Evolutionary conservation across 352 stramenopile genomes (phyloP).

Genomic region (Pythium folliculosum): DNA sequence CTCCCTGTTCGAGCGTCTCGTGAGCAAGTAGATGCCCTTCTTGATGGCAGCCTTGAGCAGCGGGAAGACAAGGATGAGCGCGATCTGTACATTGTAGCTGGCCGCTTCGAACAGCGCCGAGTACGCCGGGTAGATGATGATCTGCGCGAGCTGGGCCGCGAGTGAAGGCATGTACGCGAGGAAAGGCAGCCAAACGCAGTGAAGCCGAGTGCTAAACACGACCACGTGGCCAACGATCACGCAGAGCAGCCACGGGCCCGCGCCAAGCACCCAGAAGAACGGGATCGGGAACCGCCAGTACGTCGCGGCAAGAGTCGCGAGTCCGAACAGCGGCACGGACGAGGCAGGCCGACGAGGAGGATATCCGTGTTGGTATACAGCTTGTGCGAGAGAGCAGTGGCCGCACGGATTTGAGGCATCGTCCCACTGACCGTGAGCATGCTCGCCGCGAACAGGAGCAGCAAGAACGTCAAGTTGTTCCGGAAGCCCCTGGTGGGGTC

Average conservation of each 20-base stretch:
- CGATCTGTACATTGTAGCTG: not conserved
- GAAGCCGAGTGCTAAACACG: conserved; percentile 4
- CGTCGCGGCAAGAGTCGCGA: not conserved
- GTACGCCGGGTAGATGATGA: conserved; percentile 22
- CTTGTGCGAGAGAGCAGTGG: not conserved
- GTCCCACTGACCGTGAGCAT: not conserved
- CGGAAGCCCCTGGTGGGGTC: too few relatives aligned
- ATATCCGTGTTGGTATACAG: conserved; percentile 4
- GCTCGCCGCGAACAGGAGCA: not conserved
- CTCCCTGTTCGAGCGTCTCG: not conserved
- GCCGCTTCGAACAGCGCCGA: conserved; percentile 13
- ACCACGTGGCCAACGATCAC: conserved; percentile 7
- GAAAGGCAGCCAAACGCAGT: not conserved
- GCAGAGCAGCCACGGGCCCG: conserved; percentile 3
- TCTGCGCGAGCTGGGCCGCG: conserved; percentile 17
- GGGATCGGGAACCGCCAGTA: conserved; percentile 28
- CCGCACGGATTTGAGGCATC: conserved; percentile 1
- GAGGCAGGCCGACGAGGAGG: not conserved
- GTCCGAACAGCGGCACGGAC: not conserved
- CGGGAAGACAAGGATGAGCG: conserved; percentile 15
- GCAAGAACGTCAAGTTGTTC: too few relatives aligned
- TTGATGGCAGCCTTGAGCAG: conserved; percentile 13
- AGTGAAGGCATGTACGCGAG: conserved; percentile 16
- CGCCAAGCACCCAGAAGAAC: conserved; percentile 14
- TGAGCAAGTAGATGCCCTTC: not conserved